These are phyloP conservation scores for Naematelia encephala DNA, from an alignment of 768 basidiomycete genomes.

Conservation along the genomic window DNA sequence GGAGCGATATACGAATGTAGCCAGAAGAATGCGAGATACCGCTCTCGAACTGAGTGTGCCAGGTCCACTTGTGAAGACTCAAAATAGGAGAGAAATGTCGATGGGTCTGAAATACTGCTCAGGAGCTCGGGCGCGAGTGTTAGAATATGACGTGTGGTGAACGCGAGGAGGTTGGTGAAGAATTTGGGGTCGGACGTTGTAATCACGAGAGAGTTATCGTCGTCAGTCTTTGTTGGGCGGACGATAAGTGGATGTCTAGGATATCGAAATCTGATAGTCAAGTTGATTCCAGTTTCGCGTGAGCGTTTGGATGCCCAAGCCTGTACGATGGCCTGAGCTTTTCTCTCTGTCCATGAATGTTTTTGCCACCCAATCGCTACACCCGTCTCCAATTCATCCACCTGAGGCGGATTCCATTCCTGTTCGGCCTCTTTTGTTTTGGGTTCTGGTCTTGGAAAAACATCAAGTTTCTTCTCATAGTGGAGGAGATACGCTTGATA, in stretches of 20 bases:
- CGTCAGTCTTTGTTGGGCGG: constrained; percentile 52
- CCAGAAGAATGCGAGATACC: constrained; percentile 50
- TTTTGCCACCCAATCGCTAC: constrained; percentile 49
- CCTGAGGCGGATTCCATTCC: constrained; percentile 41
- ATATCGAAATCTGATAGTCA: constrained; percentile 50
- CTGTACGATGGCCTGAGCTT: constrained; percentile 35
- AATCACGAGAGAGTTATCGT: constrained; percentile 31
- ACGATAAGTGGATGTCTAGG: not conserved
- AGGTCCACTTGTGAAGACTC: not conserved
- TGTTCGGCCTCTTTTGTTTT: constrained; percentile 4
- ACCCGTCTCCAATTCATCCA: constrained; percentile 36
- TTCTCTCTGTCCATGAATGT: constrained; percentile 45
- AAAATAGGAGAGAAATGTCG: constrained; percentile 25
- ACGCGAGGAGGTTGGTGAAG: constrained; percentile 32
- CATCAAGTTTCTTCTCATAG: constrained; percentile 59
- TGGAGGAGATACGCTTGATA: constrained; percentile 63
- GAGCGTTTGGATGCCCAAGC: constrained; percentile 43
- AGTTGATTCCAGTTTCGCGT: constrained; percentile 48
- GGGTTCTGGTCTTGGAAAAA: constrained; percentile 63
- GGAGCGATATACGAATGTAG: constrained; percentile 53
- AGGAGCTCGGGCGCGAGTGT: constrained; percentile 29
- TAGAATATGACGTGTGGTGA: constrained; percentile 30
- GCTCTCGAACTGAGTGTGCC: not conserved
- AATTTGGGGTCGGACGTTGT: constrained; percentile 43
- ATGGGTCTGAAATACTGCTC: constrained; percentile 22